Percentiles rank a stretch among this genome's conserved stretches.
Evolutionary conservation across 179 eudicot genomes (phyloP).

Genomic region (Beta lomatogona): DNA sequence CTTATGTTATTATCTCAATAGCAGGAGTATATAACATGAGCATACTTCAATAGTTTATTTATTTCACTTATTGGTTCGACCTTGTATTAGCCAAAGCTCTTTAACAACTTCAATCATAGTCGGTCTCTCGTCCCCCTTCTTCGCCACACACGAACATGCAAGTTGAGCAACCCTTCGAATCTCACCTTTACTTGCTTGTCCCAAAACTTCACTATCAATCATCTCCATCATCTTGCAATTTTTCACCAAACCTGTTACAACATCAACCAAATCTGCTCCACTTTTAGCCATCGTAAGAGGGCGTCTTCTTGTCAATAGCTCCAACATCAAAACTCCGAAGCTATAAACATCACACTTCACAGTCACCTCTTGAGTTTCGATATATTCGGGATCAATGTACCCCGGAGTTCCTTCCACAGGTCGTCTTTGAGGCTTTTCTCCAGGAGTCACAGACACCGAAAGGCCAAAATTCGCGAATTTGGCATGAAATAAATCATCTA

Average conservation of each 20-base stretch:
- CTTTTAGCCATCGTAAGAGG: slow-evolving; percentile 5
- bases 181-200: slow-evolving; percentile 11
- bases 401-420: slow-evolving; percentile 22
- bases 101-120: slow-evolving; percentile 22
- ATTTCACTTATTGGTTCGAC: not conserved
- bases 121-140: slow-evolving; percentile 26
- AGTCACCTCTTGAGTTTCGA: slow-evolving; percentile 18
- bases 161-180: slow-evolving; percentile 13
- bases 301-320: slow-evolving; percentile 10
- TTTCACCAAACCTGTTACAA: not conserved
- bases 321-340: slow-evolving; percentile 29
- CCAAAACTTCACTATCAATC: slow-evolving; percentile 13
- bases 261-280: slow-evolving; percentile 5
- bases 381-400: slow-evolving; percentile 24
- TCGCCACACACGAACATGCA: slow-evolving; percentile 25
- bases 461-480: slow-evolving; percentile 16
- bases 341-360: slow-evolving; percentile 27
- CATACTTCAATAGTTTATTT: not conserved
- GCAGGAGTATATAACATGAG: not conserved
- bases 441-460: slow-evolving; percentile 16
- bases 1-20: not conserved
- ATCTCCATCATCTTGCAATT: slow-evolving; percentile 7
- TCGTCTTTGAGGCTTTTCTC: slow-evolving; percentile 2
- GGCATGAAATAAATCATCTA: slow-evolving; percentile 17
- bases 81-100: slow-evolving; percentile 27